Evolutionary conservation across 2,329 filamentous ascomycete species (phyloP).

Genomic region (Fusarium dimerum): DNA sequence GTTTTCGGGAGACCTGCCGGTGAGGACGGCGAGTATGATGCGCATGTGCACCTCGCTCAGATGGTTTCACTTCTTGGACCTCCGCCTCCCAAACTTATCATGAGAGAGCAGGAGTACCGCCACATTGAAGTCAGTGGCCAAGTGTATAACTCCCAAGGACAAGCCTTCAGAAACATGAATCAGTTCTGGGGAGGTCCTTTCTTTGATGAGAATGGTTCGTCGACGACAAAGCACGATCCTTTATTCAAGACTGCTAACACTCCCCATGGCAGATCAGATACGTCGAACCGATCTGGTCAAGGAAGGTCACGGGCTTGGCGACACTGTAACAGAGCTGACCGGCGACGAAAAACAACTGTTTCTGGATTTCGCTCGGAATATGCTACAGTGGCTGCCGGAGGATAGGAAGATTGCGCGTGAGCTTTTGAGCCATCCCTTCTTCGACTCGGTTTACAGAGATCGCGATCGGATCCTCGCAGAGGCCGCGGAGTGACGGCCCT

Average conservation of each 20-base stretch:
- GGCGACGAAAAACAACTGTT: constrained; percentile 23
- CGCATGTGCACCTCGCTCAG: constrained; percentile 24
- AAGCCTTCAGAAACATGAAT: constrained; percentile 18
- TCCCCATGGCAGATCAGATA: constrained; percentile 3
- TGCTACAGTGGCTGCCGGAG: constrained; percentile 30
- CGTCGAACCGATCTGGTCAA: constrained; percentile 11
- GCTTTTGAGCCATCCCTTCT: constrained; percentile 23
- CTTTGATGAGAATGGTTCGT: constrained; percentile 18
- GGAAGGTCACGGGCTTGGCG: constrained; percentile 3
- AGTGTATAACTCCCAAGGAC: constrained; percentile 1
- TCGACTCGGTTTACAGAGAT: constrained; percentile 10
- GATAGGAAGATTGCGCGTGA: constrained; percentile 26
- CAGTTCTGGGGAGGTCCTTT: constrained; percentile 24
- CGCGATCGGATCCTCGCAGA: no score
- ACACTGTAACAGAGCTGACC: constrained; percentile 16
- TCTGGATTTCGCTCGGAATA: constrained; percentile 22
- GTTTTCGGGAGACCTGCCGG: constrained; percentile 17
- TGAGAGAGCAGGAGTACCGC: constrained; percentile 17
- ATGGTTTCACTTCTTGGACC: constrained; percentile 19
- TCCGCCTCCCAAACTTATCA: constrained; percentile 12
- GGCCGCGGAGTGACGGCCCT: no score
- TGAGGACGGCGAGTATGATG: constrained; percentile 23
- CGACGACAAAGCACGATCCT: neutral
- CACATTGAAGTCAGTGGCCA: constrained; percentile 1
- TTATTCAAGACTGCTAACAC: neutral